Evolutionary conservation across 176 grass and related monocot genomes (phyloP), one percentile per base, ranked within the genome.

Genomic region (Carex parvula): DNA sequence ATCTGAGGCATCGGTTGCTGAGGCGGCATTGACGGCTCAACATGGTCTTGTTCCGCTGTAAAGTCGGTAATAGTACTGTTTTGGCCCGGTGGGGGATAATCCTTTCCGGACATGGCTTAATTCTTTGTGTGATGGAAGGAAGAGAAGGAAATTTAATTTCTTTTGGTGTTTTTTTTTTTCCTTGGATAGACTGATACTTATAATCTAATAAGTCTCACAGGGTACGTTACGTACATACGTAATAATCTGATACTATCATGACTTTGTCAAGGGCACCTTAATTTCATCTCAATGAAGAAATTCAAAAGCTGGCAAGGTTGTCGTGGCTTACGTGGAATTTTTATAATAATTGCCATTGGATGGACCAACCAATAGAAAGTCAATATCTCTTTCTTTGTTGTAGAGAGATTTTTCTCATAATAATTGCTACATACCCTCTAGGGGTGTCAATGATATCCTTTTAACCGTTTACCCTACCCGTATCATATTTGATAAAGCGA

Each of bases 71-170:
- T 29, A 10, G 8, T 5, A n/a, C n/a, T n/a, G 21, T 69, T 3
- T 68, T 83, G 80, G 21, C 80, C 80, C 8, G 62, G 80, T 16
- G 62, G 62, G 4, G 80, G 60, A 64, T n/a, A 57, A 78, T 33
- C 15, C 24, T 57, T 11, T 53, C 26, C 7, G 8, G 73, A 78
- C 73, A 78, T 78, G 73, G 24, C 52, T 57, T n/a, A n/a, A n/a
- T n/a, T 57, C 48, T 30, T 54, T 48, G 3, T 48, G 3, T 60
- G 21, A 0, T 80, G 54, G 7, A 56, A 41, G 33, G 8, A 46
- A 46, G 57, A 57, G 18, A 30, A 56, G 14, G 4, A 12, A 30
- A 1, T 8, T 55, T 39, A 39, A 39, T 39, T 57, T 33, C 2
- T 16, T 56, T 17, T 8, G 17, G 30, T 57, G 17, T 2, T 30